Base-by-base conservation (phyloP, 352 stramenopile genomes). In the Elongisporangium prolatum region DNA sequence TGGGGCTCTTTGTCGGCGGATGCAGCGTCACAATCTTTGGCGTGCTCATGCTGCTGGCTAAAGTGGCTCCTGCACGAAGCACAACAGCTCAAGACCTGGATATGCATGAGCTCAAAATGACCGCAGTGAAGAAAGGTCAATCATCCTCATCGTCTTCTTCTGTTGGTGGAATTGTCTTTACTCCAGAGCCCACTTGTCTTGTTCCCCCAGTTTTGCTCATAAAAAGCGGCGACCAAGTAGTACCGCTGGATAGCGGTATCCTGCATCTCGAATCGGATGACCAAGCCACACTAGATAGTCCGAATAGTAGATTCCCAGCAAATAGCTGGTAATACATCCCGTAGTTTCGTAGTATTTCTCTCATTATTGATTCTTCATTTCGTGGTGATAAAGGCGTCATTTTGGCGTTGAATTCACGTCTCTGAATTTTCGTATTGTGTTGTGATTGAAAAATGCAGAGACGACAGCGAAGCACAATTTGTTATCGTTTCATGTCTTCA, bases 11-110 rank as follows among this genome's bases (percentile, higher is more conserved):
- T 28, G 25, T 63, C 0, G 47, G 61, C 21, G 67, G 71, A 4
- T 75, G 64, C 51, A 61, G 37, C 6, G n/a, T 79, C 17, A 74
- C 71, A 0, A 48, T 70, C 21, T 48, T 22, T 18, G 71, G 71
- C 16, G 71, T 79, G 21, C 70, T 74, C 22, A 56, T 76, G 51
- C 55, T 78, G n/a, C 44, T 78, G 16, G 67, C 52, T 11, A 74
- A 74, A 48, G 65, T 61, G 10, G 60, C 62, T 13, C 60, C 34
- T 44, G 34, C 34, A 44, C 14, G 34, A 17, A 44, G 34, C 34
- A 3, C 34, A 44, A 17, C 34, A 1, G 34, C 14, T 3, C 34
- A 44, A 11, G 34, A 44, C 2, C 34, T 44, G 10, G 11, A 44
- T 17, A 16, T 13, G 1, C 34, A 44, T 13, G 34, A 44, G 10